A percentile compares a stretch with the other conserved stretches of the same genome.
Conservation (phyloP, 768 basidiomycete species). For the Phaffia australis region DNA sequence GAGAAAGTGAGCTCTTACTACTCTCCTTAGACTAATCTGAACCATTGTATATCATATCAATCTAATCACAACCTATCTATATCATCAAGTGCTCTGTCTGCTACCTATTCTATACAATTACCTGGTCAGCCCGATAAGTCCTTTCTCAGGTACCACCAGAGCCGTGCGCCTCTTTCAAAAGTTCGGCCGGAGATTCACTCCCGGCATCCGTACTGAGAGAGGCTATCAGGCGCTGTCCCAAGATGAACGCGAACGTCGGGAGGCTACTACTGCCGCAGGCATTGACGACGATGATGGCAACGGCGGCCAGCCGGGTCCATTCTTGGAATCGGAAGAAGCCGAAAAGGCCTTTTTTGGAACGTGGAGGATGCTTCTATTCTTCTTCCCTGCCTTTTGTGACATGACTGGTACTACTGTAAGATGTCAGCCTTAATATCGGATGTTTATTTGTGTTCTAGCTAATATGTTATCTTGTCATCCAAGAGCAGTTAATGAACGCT, state of each 20-base stretch:
- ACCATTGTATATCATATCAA: neutral
- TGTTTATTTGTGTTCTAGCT: neutral
- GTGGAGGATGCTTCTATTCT: slow-evolving; percentile 62
- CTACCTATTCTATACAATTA: slow-evolving; percentile 68
- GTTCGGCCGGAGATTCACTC: slow-evolving; percentile 25
- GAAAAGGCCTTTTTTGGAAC: slow-evolving; percentile 40
- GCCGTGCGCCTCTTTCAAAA: neutral
- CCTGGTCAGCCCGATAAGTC: slow-evolving; percentile 42
- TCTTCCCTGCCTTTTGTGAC: slow-evolving; percentile 82
- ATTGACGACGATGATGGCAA: slow-evolving; percentile 14
- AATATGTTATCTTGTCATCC: slow-evolving; percentile 28
- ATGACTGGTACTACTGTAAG: slow-evolving; percentile 80
- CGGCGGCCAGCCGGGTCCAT: neutral
- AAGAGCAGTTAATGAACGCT: slow-evolving; percentile 67
- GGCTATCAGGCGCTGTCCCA: slow-evolving; percentile 48
- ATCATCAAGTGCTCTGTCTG: slow-evolving; percentile 50
- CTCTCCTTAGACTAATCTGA: slow-evolving; percentile 21
- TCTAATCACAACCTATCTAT: slow-evolving; percentile 27
- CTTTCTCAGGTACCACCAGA: neutral
- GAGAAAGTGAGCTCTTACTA: slow-evolving; percentile 48
- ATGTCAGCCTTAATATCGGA: slow-evolving; percentile 24
- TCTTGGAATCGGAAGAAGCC: neutral
- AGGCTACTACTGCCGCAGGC: neutral
- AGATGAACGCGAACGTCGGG: slow-evolving; percentile 32
- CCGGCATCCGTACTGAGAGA: slow-evolving; percentile 31